Evolutionary conservation across 192 early-diverging fungal genomes (phyloP), one percentile per base, ranked within the genome.

Genomic region (Coemansia sp.): DNA sequence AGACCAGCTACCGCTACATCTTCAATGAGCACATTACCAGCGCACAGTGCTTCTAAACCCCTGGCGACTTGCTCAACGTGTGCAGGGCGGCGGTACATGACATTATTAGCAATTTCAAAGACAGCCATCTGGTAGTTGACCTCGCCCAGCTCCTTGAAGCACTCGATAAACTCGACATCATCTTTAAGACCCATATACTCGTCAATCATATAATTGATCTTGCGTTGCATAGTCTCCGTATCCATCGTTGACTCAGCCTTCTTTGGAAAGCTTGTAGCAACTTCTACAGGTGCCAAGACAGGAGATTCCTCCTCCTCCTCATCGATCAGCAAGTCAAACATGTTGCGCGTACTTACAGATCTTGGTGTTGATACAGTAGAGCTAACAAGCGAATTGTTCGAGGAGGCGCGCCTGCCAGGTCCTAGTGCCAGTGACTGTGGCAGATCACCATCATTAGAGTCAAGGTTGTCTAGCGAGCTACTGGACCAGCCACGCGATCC

Each of bases 81-180:
- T 55, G 84, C 67, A 8, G 72, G 73, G 44, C 82, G 77, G 58
- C 85, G 80, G 48, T 84, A 81, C 67, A 93, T 63, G 38, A 86
- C 85, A 67, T 85, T 68, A 60, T 84, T 84, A 67, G 88, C 74
- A 2, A 88, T 21, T 37, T 73, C 76, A 12, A 88, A 77, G 36
- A 85, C 76, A 23, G 84, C 75, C 0, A 69, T 75, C 76, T 86
- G 84, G 58, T 82, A 65, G 11, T 75, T 73, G 51, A 69, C 75
- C 44, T 85, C 82, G 25, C 78, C 81, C 46, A 90, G 67, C 41
- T 90, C 90, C 73, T 88, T 85, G 17, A 89, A 60, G 46, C 84
- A 84, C 21, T 68, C 63, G 42, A 82, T 58, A 58, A 90, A 62
- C 60, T 90, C 88, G 27, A 69, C 51, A 48, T 83, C 73, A 70